Evolutionary conservation across 2,329 filamentous ascomycete genomes (phyloP), one percentile per base, ranked within the genome.

Genomic region (Mollisia scopiformis): DNA sequence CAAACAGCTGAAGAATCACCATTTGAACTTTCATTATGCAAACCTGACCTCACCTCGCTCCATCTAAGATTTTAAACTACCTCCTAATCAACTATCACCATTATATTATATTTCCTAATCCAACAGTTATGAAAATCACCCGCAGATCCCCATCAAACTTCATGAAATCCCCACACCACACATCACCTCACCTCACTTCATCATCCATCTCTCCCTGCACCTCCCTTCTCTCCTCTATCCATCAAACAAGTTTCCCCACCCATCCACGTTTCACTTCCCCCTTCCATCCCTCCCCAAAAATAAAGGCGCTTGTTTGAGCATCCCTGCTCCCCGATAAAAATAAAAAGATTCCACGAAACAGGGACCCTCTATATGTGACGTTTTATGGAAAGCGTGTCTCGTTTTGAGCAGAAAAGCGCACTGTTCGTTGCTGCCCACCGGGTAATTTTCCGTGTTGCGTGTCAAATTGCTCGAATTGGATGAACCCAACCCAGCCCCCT

Each of bases 1-100:
- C 46, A 53, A 60, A 60, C 55, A 52, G 27, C 19, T 51, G 27
- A 19, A 23, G 30, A 25, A n/a, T 31, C 49, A 21, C 49, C 23
- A 23, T 16, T 51, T 21, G 30, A 13, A 35, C 49, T 10, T 33
- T 51, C 14, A 7, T 30, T 13, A 31, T 51, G 27, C 27, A 33
- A 33, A 49, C n/a, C 27, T 51, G 13, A 14, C 11, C 28, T 33
- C n/a, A 14, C 4, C 3, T 21, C 6, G n/a, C n/a, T n/a, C n/a
- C n/a, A n/a, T n/a, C n/a, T n/a, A n/a, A n/a, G n/a, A n/a, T n/a
- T n/a, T n/a, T n/a, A n/a, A n/a, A n/a, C n/a, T n/a, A n/a, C n/a
- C n/a, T n/a, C n/a, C n/a, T n/a, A n/a, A n/a, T n/a, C n/a, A n/a
- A n/a, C n/a, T n/a, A n/a, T n/a, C n/a, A n/a, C n/a, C n/a, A n/a